Evolutionary conservation across 257 asterid genomes (phyloP).

Genomic region (Linderniella brevidens): DNA sequence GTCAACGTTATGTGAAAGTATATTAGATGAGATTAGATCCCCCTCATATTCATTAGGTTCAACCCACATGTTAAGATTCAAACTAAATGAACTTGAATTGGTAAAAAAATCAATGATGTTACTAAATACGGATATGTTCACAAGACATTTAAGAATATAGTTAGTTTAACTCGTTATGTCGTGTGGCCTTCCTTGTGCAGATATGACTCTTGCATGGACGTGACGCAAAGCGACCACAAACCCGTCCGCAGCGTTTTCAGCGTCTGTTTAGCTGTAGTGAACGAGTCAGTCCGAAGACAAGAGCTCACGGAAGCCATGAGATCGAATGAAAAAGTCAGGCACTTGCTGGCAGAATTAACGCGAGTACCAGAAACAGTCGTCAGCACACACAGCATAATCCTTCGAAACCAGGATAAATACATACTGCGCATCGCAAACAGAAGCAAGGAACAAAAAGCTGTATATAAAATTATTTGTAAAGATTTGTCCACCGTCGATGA

Average conservation of each 20-base stretch:
- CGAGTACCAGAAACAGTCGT: constrained; percentile 69
- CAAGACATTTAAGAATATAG: too few relatives aligned
- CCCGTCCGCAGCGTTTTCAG: constrained; percentile 80
- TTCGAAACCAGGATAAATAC: constrained; percentile 64
- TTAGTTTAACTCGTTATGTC: neutral
- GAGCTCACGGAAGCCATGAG: constrained; percentile 74
- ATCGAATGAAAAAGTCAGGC: constrained; percentile 57
- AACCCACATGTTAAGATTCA: too few relatives aligned
- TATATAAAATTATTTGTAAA: constrained; percentile 58
- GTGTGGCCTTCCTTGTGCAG: constrained; percentile 23
- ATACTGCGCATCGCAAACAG: constrained; percentile 76
- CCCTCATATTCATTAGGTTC: too few relatives aligned
- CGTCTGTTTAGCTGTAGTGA: constrained; percentile 81
- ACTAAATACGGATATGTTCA: too few relatives aligned
- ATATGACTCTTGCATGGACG: constrained; percentile 98
- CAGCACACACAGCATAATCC: constrained; percentile 80
- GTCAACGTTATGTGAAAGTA: too few relatives aligned
- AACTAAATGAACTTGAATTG: too few relatives aligned
- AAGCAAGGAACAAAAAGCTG: constrained; percentile 38
- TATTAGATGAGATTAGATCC: too few relatives aligned
- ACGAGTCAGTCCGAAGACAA: constrained; percentile 77
- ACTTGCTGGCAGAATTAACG: constrained; percentile 34
- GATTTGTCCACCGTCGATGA: constrained; percentile 50
- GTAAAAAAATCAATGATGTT: too few relatives aligned
- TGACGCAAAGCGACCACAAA: constrained; percentile 94